Evolutionary conservation across 768 basidiomycete genomes (phyloP).

Genomic region (Clitopilus hobsonii): DNA sequence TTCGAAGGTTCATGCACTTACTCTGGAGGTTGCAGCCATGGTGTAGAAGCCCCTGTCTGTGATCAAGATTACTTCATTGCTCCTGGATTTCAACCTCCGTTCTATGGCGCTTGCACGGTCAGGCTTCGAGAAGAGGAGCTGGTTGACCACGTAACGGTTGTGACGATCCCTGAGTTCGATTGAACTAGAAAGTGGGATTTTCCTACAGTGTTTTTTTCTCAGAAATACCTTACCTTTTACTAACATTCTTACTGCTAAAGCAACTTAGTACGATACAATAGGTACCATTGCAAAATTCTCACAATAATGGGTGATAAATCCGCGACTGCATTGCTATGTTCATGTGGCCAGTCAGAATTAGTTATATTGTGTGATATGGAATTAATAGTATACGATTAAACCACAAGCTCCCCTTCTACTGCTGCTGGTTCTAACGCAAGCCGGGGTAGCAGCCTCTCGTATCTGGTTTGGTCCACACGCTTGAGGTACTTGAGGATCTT

Average conservation of each 20-base stretch:
- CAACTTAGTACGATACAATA: too few relatives aligned
- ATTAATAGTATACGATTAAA: constrained; percentile 29
- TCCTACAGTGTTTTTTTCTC: too few relatives aligned
- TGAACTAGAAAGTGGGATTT: not conserved
- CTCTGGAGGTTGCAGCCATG: constrained; percentile 13
- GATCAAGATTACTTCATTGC: constrained; percentile 25
- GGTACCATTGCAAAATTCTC: too few relatives aligned
- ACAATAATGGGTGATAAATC: too few relatives aligned
- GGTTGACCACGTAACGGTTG: not conserved
- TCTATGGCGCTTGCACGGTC: constrained; percentile 1
- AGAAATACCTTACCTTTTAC: too few relatives aligned
- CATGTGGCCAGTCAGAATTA: not conserved
- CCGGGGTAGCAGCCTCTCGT: constrained; percentile 65
- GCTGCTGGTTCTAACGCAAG: constrained; percentile 74
- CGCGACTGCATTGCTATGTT: too few relatives aligned
- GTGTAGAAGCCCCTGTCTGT: constrained; percentile 11
- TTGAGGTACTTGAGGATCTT: constrained; percentile 80
- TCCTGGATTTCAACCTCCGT: constrained; percentile 13
- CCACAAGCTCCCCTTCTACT: constrained; percentile 87
- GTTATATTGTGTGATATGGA: not conserved
- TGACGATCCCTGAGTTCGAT: not conserved
- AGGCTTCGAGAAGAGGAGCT: not conserved
- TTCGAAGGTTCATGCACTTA: not conserved
- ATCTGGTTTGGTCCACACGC: constrained; percentile 57
- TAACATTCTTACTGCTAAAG: too few relatives aligned